A percentile compares a stretch with the other conserved stretches of the same genome.
Evolutionary conservation across 2,329 filamentous ascomycete species (phyloP).

Genomic region (Microthyrium microscopicum): DNA sequence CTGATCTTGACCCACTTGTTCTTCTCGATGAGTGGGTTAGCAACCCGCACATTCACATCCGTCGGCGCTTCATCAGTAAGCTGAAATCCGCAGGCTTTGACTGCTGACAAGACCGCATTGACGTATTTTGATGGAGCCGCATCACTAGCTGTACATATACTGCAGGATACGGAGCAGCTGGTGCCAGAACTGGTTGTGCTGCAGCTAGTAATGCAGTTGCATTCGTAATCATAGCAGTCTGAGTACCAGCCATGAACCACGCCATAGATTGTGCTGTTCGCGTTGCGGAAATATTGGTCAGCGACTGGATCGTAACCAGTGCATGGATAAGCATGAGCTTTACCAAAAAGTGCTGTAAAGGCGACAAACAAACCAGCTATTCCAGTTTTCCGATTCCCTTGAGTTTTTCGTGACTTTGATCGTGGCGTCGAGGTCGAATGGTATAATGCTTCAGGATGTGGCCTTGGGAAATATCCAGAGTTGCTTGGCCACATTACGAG

Average conservation of each 20-base stretch:
- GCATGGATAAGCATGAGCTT: conserved; percentile 1
- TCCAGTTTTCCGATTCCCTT: no score
- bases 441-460: no score
- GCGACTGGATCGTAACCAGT: background rate
- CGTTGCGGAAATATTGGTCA: conserved; percentile 4
- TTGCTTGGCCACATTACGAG: no score
- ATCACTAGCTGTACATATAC: background rate
- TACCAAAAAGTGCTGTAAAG: background rate
- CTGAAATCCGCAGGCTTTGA: conserved; percentile 3
- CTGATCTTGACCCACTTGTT: conserved; percentile 6
- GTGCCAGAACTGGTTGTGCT: background rate
- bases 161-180: background rate
- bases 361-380: background rate
- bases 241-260: conserved; percentile 5
- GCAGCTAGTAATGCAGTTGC: conserved; percentile 3
- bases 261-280: conserved; percentile 4
- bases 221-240: conserved; percentile 3
- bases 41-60: conserved; percentile 2
- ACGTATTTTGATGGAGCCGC: background rate
- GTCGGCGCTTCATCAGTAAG: conserved; percentile 1
- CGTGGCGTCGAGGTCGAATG: no score
- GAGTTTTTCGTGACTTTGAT: no score
- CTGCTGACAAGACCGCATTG: background rate
- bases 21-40: conserved; percentile 6
- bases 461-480: no score